Evolutionary conservation across 345 rosid species (phyloP).

Genomic region (Zanthoxylum bungeanum): DNA sequence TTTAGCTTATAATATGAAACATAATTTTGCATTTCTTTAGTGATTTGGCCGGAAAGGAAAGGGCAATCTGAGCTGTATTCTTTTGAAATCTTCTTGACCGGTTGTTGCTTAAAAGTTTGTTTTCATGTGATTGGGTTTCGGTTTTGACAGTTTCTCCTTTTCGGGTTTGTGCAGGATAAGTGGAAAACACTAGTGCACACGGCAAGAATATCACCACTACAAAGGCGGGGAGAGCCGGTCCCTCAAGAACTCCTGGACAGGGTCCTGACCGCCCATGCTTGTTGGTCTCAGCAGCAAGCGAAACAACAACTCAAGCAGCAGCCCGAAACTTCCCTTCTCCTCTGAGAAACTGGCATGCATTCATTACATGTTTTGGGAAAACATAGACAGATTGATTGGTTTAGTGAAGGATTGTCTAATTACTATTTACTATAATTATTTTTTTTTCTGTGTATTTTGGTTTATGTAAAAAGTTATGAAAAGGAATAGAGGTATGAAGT

Average conservation of each 20-base stretch:
- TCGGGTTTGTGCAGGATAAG: conserved; percentile 57
- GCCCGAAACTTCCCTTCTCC: conserved; percentile 54
- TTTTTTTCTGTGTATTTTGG: conserved; percentile 14
- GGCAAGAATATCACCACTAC: conserved; percentile 95
- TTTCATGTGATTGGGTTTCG: conserved; percentile 1
- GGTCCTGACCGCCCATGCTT: conserved; percentile 85
- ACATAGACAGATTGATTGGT: conserved; percentile 9
- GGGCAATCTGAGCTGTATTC: conserved; percentile 1
- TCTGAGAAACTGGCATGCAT: conserved; percentile 22
- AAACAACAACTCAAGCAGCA: conserved; percentile 65
- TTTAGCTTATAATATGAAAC: background rate
- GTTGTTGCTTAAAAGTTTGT: background rate
- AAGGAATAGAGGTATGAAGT: conserved; percentile 15
- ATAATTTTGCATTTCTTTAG: conserved; percentile 8
- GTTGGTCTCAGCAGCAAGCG: conserved; percentile 88
- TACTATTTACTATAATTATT: background rate
- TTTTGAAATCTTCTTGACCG: background rate
- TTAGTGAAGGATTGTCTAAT: conserved; percentile 13
- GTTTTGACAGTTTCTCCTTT: background rate
- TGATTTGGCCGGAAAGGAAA: conserved; percentile 1
- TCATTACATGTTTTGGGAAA: conserved; percentile 8
- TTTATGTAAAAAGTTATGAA: conserved; percentile 30
- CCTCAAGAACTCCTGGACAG: conserved; percentile 94
- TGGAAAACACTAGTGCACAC: conserved; percentile 99
- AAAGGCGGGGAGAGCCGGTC: conserved; percentile 98